These are phyloP conservation scores for Lolium perenne DNA, from an alignment of 176 grass and related monocot genomes.

Conservation along the genomic window DNA sequence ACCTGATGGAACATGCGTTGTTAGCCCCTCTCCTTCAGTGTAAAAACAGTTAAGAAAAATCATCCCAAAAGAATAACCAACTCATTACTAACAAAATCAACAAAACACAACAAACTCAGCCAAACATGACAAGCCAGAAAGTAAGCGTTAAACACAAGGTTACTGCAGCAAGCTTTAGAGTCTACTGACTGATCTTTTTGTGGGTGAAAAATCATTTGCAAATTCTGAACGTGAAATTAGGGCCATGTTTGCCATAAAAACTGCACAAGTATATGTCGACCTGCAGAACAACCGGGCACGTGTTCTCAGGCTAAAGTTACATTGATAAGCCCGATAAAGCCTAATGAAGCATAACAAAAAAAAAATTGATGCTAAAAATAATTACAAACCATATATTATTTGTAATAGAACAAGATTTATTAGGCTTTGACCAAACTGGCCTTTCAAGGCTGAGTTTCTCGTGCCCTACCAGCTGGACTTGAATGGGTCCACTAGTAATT, in stretches of 20 bases:
- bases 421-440: not conserved
- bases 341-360: not conserved
- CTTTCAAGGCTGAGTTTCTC: not conserved
- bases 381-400: not conserved
- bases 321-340: not conserved
- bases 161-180: not conserved
- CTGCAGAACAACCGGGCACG: not conserved
- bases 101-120: not conserved
- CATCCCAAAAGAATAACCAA: slow-evolving; percentile 19
- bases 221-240: not conserved
- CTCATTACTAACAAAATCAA: not conserved
- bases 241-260: slow-evolving; percentile 28
- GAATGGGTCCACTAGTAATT: not conserved
- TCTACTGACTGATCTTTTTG: not conserved
- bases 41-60: slow-evolving; percentile 37
- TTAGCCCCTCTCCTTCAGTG: slow-evolving; percentile 53
- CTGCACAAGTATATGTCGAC: not conserved
- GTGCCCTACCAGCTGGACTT: not conserved
- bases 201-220: not conserved
- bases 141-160: slow-evolving; percentile 3
- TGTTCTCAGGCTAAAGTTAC: not conserved
- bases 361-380: not conserved
- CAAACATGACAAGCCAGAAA: not conserved
- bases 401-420: not conserved
- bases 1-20: slow-evolving; percentile 39